Evolutionary conservation across 306 rosid genomes (phyloP), one percentile per base, ranked within the genome.

Genomic region (Senna siamea): DNA sequence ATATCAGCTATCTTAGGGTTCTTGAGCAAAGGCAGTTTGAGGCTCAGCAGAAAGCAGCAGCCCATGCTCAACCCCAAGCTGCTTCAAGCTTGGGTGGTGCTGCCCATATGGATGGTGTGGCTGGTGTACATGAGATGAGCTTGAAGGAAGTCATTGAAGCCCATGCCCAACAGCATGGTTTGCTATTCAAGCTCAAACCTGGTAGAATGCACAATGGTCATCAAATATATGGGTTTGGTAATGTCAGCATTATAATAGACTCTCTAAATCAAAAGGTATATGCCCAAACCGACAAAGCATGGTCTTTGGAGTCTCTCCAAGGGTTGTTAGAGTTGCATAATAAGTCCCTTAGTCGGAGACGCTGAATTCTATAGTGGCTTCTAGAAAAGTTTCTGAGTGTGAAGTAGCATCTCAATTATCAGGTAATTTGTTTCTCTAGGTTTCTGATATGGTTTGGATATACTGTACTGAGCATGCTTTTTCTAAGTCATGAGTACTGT

Each of bases 1-100:
- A 89, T 66, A 84, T 88, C 18, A 89, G 93, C 81, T 91, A 87
- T 81, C 84, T 87, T 20, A 80, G 91, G 80, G 90, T 61, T 23
- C 89, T 81, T 70, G 99, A 92, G 87, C 95, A 88, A 78, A 86
- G 98, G 72, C 92, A 91, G 72, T 91, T 89, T 84, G 98, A 91
- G 79, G 96, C 96, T 76, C 97, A 86, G 79, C 96, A 93, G 80
- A 93, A 88, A 81, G 89, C 91, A 38, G 85, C 89, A 44, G 88
- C 90, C 15, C 85, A 81, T 75, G 83, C 84, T 78, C 90, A 86
- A 69, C 88, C 89, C 59, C 86, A 89, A 74, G 86, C 88, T 44
- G 82, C 91, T 43, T 88, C 90, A 40, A 75, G 82, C 80, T 56
- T 81, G 76, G 86, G 91, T 6, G 81, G 80, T 48, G 75, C 82